Evolutionary conservation across 768 basidiomycete species (phyloP).

Genomic region (Amylocystis lapponica): DNA sequence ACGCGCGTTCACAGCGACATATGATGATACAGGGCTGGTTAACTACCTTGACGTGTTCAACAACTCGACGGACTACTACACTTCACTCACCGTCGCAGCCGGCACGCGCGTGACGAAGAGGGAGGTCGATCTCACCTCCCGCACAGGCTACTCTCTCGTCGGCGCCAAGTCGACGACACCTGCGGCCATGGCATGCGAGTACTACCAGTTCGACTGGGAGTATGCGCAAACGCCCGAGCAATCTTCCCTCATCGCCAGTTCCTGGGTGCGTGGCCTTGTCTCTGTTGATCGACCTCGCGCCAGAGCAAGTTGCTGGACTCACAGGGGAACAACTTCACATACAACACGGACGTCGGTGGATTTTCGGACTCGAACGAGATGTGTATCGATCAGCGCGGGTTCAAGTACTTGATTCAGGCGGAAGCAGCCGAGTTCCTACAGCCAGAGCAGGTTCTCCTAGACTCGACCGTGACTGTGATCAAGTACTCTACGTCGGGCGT

Average conservation of each 20-base stretch:
- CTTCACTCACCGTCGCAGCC: slow-evolving; percentile 33
- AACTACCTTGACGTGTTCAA: slow-evolving; percentile 43
- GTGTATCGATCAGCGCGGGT: slow-evolving; percentile 56
- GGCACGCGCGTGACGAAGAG: slow-evolving; percentile 35
- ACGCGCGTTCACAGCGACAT: slow-evolving; percentile 36
- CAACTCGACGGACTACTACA: slow-evolving; percentile 32
- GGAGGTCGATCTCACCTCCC: slow-evolving; percentile 43
- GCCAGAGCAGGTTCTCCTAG: slow-evolving; percentile 39
- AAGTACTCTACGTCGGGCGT: slow-evolving; percentile 41
- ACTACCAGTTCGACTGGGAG: slow-evolving; percentile 45
- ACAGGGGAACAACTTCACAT: slow-evolving; percentile 61
- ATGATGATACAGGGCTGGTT: slow-evolving; percentile 39
- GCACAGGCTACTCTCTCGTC: slow-evolving; percentile 44
- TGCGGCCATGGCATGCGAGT: slow-evolving; percentile 50
- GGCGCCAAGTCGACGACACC: slow-evolving; percentile 39
- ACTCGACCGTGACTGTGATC: slow-evolving; percentile 45
- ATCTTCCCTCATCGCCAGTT: slow-evolving; percentile 38
- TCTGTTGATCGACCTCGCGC: not conserved
- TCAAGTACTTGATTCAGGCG: slow-evolving; percentile 46
- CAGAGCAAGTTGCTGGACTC: too few relatives aligned
- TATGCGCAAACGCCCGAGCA: slow-evolving; percentile 49
- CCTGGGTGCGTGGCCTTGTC: slow-evolving; percentile 43
- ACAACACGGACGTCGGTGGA: slow-evolving; percentile 44
- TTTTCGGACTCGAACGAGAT: slow-evolving; percentile 50
- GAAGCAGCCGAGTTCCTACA: slow-evolving; percentile 54